A percentile compares a stretch with the other conserved stretches of the same genome.
These are phyloP conservation scores for Boletus sp. DNA, from an alignment of 768 basidiomycete genomes.

Conservation along the genomic window DNA sequence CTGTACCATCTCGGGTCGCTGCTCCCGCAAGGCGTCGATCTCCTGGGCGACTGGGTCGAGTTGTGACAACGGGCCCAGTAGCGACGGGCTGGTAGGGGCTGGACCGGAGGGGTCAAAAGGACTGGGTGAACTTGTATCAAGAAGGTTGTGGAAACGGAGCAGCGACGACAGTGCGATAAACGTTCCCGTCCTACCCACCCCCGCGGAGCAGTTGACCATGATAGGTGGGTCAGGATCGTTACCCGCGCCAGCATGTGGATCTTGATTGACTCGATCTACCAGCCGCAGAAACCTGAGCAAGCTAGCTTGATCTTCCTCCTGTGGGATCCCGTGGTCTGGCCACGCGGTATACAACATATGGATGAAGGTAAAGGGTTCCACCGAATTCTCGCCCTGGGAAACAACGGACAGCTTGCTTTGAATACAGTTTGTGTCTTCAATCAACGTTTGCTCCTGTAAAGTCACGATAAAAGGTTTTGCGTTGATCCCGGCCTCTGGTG, in stretches of 20 bases:
- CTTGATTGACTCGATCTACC: constrained; percentile 63
- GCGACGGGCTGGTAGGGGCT: constrained; percentile 41
- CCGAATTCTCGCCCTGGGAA: constrained; percentile 31
- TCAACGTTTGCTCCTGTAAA: constrained; percentile 42
- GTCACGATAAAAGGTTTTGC: constrained; percentile 56
- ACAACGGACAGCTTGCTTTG: constrained; percentile 59
- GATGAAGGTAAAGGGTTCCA: constrained; percentile 51
- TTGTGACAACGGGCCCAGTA: constrained; percentile 56
- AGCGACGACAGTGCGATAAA: constrained; percentile 81
- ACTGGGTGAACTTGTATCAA: constrained; percentile 30
- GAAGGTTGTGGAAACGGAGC: constrained; percentile 57
- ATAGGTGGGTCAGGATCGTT: constrained; percentile 69
- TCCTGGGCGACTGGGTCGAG: constrained; percentile 63
- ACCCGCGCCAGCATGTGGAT: constrained; percentile 26
- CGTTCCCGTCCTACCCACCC: constrained; percentile 83
- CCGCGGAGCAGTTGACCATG: constrained; percentile 84
- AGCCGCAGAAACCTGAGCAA: constrained; percentile 61
- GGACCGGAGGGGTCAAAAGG: constrained; percentile 24
- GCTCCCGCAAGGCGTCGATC: constrained; percentile 76
- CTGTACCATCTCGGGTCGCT: constrained; percentile 82
- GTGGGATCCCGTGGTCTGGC: constrained; percentile 86
- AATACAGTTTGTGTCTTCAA: constrained; percentile 60
- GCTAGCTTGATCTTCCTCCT: constrained; percentile 53
- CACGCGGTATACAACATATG: constrained; percentile 75
- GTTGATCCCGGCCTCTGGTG: constrained; percentile 43